Conservation (phyloP, 2,329 filamentous ascomycete genomes). For the Xylaria sp. region DNA sequence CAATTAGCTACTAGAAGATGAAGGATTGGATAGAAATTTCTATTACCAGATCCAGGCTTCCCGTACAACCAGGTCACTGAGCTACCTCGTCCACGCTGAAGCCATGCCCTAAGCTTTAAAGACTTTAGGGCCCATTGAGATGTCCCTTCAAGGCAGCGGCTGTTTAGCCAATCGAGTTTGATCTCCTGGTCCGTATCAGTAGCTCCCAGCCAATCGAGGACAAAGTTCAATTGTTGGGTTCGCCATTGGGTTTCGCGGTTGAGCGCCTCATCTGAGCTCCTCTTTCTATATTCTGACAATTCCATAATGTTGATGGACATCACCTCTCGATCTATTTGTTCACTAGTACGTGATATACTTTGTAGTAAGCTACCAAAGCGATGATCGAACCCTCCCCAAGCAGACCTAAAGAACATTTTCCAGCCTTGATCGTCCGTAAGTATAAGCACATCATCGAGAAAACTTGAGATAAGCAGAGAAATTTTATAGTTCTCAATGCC, state of each 20-base stretch:
- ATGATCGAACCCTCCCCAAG: constrained; percentile 2
- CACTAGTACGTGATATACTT: background rate
- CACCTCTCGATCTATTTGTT: background rate
- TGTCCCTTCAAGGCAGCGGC: constrained; percentile 6
- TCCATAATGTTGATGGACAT: background rate
- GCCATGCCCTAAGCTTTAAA: constrained; percentile 3
- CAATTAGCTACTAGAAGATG: too few species aligned
- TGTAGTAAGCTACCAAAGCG: background rate
- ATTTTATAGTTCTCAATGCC: background rate
- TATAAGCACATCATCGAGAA: background rate
- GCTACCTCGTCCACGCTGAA: background rate
- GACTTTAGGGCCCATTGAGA: background rate
- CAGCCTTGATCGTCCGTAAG: background rate
- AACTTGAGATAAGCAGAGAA: constrained; percentile 34
- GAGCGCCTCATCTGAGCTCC: background rate
- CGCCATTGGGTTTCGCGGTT: background rate
- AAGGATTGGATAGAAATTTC: too few species aligned
- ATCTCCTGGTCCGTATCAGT: background rate
- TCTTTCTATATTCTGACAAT: background rate
- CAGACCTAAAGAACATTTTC: constrained; percentile 8
- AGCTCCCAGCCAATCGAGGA: background rate
- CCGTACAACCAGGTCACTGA: constrained; percentile 3
- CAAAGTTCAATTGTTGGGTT: background rate
- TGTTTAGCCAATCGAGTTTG: constrained; percentile 2
- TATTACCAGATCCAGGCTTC: constrained; percentile 20